Percentiles rank a stretch among this genome's conserved stretches.
These are phyloP conservation scores for Kondoa subrosea DNA, from an alignment of 768 basidiomycete genomes.

Conservation along the genomic window DNA sequence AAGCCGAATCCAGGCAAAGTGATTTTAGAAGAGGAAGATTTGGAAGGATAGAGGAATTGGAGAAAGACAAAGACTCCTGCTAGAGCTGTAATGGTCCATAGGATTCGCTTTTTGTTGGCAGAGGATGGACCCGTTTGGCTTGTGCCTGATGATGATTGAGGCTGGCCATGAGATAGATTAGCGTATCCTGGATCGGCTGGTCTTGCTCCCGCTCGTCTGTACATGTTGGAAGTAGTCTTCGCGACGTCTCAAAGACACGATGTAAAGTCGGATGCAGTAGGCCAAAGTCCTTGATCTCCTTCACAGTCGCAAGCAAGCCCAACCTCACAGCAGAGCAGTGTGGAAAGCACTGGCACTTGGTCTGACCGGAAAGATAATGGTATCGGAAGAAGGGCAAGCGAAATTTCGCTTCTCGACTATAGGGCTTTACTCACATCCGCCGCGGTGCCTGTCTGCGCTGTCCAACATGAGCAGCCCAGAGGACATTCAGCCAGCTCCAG, in stretches of 20 bases:
- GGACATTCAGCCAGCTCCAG: not conserved
- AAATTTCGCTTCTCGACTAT: too few species aligned
- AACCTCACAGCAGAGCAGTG: too few species aligned
- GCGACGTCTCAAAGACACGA: too few species aligned
- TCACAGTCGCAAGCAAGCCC: too few species aligned
- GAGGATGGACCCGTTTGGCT: not conserved
- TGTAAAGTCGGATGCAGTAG: too few species aligned
- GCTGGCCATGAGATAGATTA: not conserved
- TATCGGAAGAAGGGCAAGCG: too few species aligned
- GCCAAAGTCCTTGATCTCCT: too few species aligned
- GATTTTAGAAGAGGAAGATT: constrained; percentile 14
- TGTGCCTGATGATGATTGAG: not conserved
- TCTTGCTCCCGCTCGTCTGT: not conserved
- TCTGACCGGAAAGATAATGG: too few species aligned
- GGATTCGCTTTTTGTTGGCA: constrained; percentile 10
- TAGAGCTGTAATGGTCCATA: constrained; percentile 22
- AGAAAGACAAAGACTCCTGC: constrained; percentile 25
- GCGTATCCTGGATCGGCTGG: not conserved
- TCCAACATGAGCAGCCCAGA: not conserved
- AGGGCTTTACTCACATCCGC: too few species aligned
- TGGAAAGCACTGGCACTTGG: too few species aligned
- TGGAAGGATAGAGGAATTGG: constrained; percentile 21
- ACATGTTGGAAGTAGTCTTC: not conserved
- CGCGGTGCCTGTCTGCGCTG: not conserved
- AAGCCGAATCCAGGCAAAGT: constrained; percentile 25